A percentile compares a stretch with the other conserved stretches of the same genome.
Evolutionary conservation across 2,329 filamentous ascomycete genomes (phyloP).

Genomic region (Pseudovirgaria hyperparasitica): DNA sequence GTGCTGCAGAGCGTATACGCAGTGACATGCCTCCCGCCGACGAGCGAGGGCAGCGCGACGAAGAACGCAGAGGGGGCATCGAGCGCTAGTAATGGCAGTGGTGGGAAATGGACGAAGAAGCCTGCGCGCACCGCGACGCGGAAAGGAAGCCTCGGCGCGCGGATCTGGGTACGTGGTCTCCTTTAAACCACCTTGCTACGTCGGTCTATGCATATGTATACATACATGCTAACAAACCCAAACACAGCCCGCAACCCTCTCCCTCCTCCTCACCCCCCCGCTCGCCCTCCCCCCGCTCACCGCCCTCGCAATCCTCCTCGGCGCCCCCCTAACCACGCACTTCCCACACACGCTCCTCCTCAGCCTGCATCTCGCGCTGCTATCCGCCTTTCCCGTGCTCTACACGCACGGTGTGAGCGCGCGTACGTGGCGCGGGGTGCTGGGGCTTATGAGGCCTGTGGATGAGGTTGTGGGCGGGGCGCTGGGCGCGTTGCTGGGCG

Average conservation of each 20-base stretch:
- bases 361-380: conserved; percentile 67
- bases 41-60: conserved; percentile 23
- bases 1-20: conserved; percentile 50
- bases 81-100: conserved; percentile 33
- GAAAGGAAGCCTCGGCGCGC: conserved; percentile 14
- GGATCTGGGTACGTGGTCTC: conserved; percentile 9
- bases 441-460: conserved; percentile 57
- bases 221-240: not conserved
- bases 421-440: conserved; percentile 54
- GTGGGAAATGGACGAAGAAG: conserved; percentile 42
- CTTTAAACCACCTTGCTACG: not conserved
- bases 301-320: conserved; percentile 68
- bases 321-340: conserved; percentile 79
- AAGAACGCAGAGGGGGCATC: conserved; percentile 18
- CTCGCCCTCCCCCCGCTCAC: conserved; percentile 45
- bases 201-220: not conserved
- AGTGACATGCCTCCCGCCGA: conserved; percentile 45
- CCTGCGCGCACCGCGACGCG: conserved; percentile 21
- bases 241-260: conserved; percentile 54
- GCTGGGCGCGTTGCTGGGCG: conserved; percentile 65
- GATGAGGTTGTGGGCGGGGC: conserved; percentile 78
- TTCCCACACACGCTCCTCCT: conserved; percentile 64
- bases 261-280: conserved; percentile 46
- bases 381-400: conserved; percentile 67
- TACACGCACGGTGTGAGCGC: conserved; percentile 74